phyloP scores from a whole-genome alignment of 306 rosid genomes.

The Vigna unguiculata region DNA sequence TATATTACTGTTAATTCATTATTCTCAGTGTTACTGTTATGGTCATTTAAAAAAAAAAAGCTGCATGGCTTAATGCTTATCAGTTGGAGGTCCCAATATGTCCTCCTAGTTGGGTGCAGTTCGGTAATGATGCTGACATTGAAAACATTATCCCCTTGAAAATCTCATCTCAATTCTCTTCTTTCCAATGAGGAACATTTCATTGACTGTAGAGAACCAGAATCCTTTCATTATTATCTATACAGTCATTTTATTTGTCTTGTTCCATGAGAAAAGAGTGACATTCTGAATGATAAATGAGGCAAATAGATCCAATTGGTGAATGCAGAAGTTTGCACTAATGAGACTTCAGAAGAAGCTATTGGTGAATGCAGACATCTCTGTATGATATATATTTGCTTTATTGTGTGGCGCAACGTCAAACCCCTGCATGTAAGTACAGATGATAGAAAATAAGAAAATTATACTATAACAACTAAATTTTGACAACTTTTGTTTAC shows the following conservation, averaged over 20 bases:
- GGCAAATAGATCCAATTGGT: conserved; percentile 14
- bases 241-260: not conserved
- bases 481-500: too few species aligned
- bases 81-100: conserved; percentile 42
- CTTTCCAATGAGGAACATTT: conserved; percentile 20
- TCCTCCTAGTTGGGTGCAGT: conserved; percentile 43
- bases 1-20: conserved; percentile 15
- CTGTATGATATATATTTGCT: not conserved
- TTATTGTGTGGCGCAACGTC: not conserved
- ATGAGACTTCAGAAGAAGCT: conserved; percentile 4
- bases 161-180: not conserved
- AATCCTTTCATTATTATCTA: conserved; percentile 1
- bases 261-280: conserved; percentile 1
- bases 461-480: too few species aligned
- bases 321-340: conserved; percentile 7
- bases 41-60: conserved; percentile 26
- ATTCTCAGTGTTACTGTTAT: not conserved
- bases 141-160: conserved; percentile 35
- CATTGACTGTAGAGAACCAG: conserved; percentile 12
- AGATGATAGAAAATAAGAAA: too few species aligned
- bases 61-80: conserved; percentile 27
- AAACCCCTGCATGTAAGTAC: too few species aligned
- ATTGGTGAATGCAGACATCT: not conserved
- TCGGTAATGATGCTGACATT: conserved; percentile 38
- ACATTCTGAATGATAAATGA: conserved; percentile 9